Percentiles rank a stretch among this genome's conserved stretches.
These are phyloP conservation scores for Backusella parvicylindrica DNA, from an alignment of 192 early-diverging fungal species.

Conservation along the genomic window DNA sequence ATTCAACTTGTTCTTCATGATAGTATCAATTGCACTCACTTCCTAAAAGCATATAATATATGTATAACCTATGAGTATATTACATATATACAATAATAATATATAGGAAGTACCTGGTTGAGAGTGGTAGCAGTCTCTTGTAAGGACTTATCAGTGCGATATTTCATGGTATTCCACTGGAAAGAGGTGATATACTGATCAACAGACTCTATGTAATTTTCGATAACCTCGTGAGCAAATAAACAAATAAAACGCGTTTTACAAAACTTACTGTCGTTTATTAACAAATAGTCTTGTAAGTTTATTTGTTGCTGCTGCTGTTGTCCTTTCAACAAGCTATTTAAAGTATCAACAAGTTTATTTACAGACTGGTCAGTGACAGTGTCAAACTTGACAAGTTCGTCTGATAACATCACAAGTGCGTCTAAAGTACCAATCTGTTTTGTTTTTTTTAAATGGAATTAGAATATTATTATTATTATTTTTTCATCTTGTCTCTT, in stretches of 20 bases:
- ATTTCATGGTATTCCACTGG: conserved; percentile 97
- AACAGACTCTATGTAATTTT: conserved; percentile 64
- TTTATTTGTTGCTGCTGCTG: conserved; percentile 31
- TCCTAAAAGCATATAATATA: conserved; percentile 50
- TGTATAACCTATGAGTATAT: neutral
- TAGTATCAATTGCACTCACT: conserved; percentile 79
- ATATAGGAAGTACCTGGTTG: conserved; percentile 54
- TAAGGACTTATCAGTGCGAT: conserved; percentile 89
- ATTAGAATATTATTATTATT: neutral
- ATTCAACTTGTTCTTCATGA: conserved; percentile 89
- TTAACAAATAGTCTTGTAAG: conserved; percentile 61
- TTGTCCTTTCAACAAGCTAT: conserved; percentile 65
- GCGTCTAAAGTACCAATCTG: conserved; percentile 95
- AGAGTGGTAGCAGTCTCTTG: conserved; percentile 80
- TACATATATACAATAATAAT: neutral
- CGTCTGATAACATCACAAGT: conserved; percentile 92
- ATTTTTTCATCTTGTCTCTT: neutral
- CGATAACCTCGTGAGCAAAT: conserved; percentile 3
- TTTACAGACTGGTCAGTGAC: conserved; percentile 66
- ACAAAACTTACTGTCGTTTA: conserved; percentile 74
- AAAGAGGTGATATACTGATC: conserved; percentile 87
- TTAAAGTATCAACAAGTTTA: conserved; percentile 87
- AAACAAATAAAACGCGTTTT: neutral
- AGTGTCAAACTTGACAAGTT: conserved; percentile 83
- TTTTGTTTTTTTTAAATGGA: neutral